Evolutionary conservation across 192 early-diverging fungal genomes (phyloP), one percentile per base, ranked within the genome.

Genomic region (Umbelopsis sp.): DNA sequence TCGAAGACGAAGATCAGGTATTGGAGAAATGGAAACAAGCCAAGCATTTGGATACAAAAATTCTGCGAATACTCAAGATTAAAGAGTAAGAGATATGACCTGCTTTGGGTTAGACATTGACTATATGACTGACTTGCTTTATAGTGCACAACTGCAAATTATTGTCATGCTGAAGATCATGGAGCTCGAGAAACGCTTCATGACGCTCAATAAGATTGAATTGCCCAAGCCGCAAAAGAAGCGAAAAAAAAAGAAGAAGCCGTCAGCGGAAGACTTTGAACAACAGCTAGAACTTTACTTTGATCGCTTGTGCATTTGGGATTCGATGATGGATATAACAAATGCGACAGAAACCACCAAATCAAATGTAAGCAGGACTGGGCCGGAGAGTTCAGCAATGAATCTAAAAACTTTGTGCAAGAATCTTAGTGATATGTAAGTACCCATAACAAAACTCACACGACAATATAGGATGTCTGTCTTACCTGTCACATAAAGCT

Each of bases 221-320:
- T 52, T 49, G 67, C 67, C 67, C 30, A 44, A 69, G 51, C 30
- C n/a, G 25, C 22, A 50, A 50, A 52, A 69, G 27, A 52, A 46
- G n/a, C 27, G 33, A 35, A n/a, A 25, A 2, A 61, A 61, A 15
- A 69, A 69, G 67, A 52, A 49, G 3, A 52, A 49, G 10, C 20
- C 15, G 1, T 16, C 22, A 13, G 67, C 25, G 16, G 67, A 69
- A 4, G 67, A 46, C 3, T 48, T 52, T 12, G 47, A 69, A 4
- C 35, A 41, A 2, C 67, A 69, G 15, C 49, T 69, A 5, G 67
- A 69, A 5, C 46, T 69, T 1, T 69, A 69, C 48, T 69, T 69
- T 69, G 67, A 69, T 12, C 46, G 67, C 2, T 21, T 69, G 20
- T 69, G 67, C 23, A 69, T 69, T 44, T 69, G 67, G 67, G 67